Base-by-base conservation (phyloP, 805 yeast genomes). In the Hyphopichia homilentoma region DNA sequence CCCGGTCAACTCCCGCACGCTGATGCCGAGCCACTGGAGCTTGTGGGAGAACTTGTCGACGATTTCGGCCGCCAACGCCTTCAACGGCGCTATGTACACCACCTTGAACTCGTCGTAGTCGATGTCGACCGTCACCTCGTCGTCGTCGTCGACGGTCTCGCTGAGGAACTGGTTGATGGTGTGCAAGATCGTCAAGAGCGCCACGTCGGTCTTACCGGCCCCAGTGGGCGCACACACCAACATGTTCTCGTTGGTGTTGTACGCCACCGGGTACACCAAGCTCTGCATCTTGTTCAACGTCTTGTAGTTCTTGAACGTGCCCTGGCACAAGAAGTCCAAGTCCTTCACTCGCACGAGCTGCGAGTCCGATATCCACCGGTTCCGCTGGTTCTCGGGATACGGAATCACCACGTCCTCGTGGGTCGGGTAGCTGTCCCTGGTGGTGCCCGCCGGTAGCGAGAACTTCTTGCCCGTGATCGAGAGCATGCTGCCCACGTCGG, bases 171-270 rank as follows among this genome's bases (percentile, higher is more conserved):
- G 94, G 21, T 79, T 75, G 9, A 90, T 80, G 0, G 93, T 76
- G 48, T 84, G 90, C 32, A 89, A 62, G 40, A 89, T 79, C 0
- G 96, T 68, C 23, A 89, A 62, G 37, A 89, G 59, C 0, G 97
- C 97, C 17, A 89, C 90, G 57, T 89, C 96, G 0, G 97, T 89
- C 53, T 89, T 89, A 74, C 97, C 97, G 5, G 97, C 96, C 70
- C 97, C 97, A 0, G 97, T 89, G 1, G 97, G 97, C 0, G 97
- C 96, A 76, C 97, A 89, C 4, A 89, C 87, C 31, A 89, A 65
- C 96, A 93, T 85, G 50, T 90, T 90, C 48, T 90, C 97, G 55
- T 85, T 88, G 4, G 97, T 83, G 34, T 83, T 79, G 54, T 90
- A 93, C 0, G 96, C 97, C 9, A 89, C 86, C 0, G 95, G 95